A percentile compares a stretch with the other conserved stretches of the same genome.
These are phyloP conservation scores for Plasmodium sp. DNA, from an alignment of 169 alveolate genomes.

Conservation along the genomic window DNA sequence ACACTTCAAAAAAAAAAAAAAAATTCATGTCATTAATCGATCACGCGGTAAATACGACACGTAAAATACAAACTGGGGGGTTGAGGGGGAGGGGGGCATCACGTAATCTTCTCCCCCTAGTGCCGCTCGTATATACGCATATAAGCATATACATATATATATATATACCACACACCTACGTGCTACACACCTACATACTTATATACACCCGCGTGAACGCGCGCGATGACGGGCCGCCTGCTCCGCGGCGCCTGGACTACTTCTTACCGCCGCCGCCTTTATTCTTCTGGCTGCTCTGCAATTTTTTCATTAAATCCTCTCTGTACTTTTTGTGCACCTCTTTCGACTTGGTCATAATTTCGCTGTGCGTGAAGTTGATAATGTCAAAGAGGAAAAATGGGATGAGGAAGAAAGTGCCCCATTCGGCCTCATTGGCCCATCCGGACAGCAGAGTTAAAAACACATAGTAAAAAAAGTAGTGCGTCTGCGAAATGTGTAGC, in stretches of 20 bases:
- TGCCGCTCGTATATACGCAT: background rate
- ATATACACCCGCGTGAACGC: background rate
- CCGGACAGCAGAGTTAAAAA: slow-evolving; percentile 63
- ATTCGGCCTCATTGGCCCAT: slow-evolving; percentile 71
- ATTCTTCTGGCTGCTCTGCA: background rate
- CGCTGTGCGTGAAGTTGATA: slow-evolving; percentile 16
- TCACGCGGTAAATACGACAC: background rate
- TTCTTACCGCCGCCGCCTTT: background rate
- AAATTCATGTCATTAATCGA: background rate
- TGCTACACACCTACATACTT: no score
- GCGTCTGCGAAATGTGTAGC: slow-evolving; percentile 47
- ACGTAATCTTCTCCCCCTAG: background rate
- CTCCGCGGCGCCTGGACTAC: background rate
- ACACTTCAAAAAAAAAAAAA: background rate
- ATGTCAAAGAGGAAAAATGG: slow-evolving; percentile 39
- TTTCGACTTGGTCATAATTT: slow-evolving; percentile 34
- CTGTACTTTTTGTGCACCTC: slow-evolving; percentile 44
- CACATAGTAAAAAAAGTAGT: slow-evolving; percentile 64
- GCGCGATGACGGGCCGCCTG: background rate
- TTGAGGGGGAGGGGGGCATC: background rate
- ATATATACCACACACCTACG: no score
- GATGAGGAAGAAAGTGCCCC: slow-evolving; percentile 56
- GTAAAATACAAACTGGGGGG: background rate
- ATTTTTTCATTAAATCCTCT: slow-evolving; percentile 13
- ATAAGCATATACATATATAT: no score